Evolutionary conservation across 1,284 basidiomycete genomes (phyloP), one percentile per base, ranked within the genome.

Genomic region (Ceratobasidium sp.): DNA sequence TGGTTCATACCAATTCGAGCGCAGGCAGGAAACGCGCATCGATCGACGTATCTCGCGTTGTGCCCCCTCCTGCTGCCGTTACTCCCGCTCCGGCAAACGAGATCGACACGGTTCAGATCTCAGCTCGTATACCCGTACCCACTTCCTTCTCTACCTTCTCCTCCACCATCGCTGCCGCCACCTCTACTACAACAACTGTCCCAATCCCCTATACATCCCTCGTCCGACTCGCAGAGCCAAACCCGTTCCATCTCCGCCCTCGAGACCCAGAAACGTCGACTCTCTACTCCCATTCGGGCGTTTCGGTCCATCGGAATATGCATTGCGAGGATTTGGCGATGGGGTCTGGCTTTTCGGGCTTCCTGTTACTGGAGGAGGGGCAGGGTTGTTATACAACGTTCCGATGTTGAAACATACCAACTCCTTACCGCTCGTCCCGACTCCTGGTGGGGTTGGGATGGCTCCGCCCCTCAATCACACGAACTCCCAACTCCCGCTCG

Each of bases 301-400:
- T 66, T 6, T 75, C 73, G 20, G 73, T 75, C 3, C 73, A 75
- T 56, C 48, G 61, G 5, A 75, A 75, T 17, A 62, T 20, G 46
- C 73, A 75, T 33, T 61, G 73, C 33, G 73, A 75, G 38, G 73
- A 75, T 42, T 17, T 75, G n/a, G 59, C 73, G n/a, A 66, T 66
- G 62, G 73, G 73, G 2, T 75, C 73, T 54, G 73, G 73, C 10
- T 65, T 75, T 75, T 75, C 26, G 73, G 73, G 33, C 38, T 75
- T n/a, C 73, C 71, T 28, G 42, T 28, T 13, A 13, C 38, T 17
- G 33, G 61, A 3, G n/a, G 33, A 23, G 46, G n/a, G 12, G 28
- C 68, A 4, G 26, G 26, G 20, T 54, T 61, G 48, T 26, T 66
- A 50, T 75, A 65, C 33, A 56, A 33, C 7, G 73, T 62, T 6